phyloP scores from a whole-genome alignment of 768 basidiomycete species.

The Boletus barrowsii region DNA sequence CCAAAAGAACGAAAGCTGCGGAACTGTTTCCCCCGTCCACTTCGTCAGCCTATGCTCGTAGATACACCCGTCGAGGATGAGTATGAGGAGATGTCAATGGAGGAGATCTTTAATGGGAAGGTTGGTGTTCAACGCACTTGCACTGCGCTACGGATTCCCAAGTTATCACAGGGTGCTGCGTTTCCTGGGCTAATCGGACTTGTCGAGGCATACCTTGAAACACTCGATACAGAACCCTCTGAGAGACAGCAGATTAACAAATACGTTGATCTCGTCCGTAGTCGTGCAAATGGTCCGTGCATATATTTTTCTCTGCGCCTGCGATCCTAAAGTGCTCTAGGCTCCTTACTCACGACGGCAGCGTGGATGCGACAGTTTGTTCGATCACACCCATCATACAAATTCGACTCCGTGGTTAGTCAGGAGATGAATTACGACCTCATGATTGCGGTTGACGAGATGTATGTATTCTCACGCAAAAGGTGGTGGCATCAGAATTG shows the following conservation, averaged over 20 bases:
- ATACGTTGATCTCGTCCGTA: constrained; percentile 78
- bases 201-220: constrained; percentile 80
- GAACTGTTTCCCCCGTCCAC: constrained; percentile 65
- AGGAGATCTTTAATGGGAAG: constrained; percentile 95
- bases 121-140: constrained; percentile 34
- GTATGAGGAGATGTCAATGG: constrained; percentile 88
- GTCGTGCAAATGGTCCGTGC: constrained; percentile 71
- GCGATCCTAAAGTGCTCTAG: constrained; percentile 36
- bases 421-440: constrained; percentile 95
- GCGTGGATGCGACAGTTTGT: constrained; percentile 94
- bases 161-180: constrained; percentile 43
- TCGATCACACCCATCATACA: constrained; percentile 85
- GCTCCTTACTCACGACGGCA: constrained; percentile 80
- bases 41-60: constrained; percentile 46
- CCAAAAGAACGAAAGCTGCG: constrained; percentile 63
- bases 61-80: constrained; percentile 69
- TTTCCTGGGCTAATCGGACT: constrained; percentile 84
- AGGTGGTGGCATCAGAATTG: background rate
- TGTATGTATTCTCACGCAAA: constrained; percentile 52
- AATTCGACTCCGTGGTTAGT: constrained; percentile 87
- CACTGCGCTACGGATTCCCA: background rate
- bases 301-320: constrained; percentile 2
- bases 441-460: constrained; percentile 82
- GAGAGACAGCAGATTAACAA: constrained; percentile 61
- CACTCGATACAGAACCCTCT: constrained; percentile 68